phyloP scores from a whole-genome alignment of 129 eudicot genomes.

The Centrapalus pauciflorus region DNA sequence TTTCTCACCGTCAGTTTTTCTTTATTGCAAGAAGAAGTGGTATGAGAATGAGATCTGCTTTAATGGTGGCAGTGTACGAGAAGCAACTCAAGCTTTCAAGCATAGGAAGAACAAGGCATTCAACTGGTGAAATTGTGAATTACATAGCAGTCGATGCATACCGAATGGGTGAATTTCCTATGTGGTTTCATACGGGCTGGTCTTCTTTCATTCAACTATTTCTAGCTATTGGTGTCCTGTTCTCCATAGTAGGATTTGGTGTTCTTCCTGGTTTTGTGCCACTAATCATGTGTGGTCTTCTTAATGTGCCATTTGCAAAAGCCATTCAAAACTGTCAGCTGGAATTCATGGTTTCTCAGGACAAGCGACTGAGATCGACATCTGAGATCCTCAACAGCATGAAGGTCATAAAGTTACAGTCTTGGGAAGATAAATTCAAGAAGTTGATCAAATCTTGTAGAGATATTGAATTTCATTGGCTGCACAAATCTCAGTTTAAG shows the following conservation, averaged over 20 bases:
- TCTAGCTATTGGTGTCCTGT: conserved; percentile 36
- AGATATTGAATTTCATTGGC: conserved; percentile 50
- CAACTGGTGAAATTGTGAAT: conserved; percentile 60
- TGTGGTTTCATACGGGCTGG: conserved; percentile 53
- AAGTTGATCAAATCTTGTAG: conserved; percentile 37
- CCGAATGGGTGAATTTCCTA: conserved; percentile 58
- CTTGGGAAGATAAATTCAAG: conserved; percentile 76
- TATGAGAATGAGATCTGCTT: conserved; percentile 65
- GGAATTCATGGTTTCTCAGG: conserved; percentile 56
- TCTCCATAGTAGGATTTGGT: conserved; percentile 38
- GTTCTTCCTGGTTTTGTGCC: conserved; percentile 57
- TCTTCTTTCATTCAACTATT: conserved; percentile 29
- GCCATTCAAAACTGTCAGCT: conserved; percentile 44
- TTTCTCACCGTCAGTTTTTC: conserved; percentile 50
- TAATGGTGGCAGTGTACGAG: conserved; percentile 53
- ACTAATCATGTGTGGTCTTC: conserved; percentile 41
- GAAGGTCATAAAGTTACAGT: conserved; percentile 76
- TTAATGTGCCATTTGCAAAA: conserved; percentile 53
- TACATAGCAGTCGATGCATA: conserved; percentile 67
- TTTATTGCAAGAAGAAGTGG: conserved; percentile 47
- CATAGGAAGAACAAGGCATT: conserved; percentile 45
- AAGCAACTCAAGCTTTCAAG: conserved; percentile 60
- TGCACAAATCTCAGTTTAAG: conserved; percentile 33
- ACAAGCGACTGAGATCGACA: conserved; percentile 54
- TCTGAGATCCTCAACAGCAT: conserved; percentile 79